These are phyloP conservation scores for Angomonas deanei DNA, from an alignment of 208 protist species.

Conservation along the genomic window DNA sequence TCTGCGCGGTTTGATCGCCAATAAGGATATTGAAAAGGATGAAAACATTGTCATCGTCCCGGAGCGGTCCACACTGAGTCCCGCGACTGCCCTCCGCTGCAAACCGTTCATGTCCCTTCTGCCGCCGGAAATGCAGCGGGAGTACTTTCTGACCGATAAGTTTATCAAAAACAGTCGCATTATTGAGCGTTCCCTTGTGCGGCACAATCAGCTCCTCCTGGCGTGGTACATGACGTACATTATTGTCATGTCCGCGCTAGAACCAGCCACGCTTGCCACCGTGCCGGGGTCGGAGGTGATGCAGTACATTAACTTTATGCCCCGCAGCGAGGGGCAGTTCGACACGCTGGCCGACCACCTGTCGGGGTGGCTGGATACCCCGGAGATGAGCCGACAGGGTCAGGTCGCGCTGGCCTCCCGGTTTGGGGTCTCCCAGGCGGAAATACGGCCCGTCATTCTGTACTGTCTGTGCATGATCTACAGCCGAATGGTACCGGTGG, in stretches of 20 bases:
- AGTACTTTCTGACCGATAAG: constrained; percentile 18
- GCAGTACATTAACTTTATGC: constrained; percentile 70
- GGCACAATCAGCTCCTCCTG: constrained; percentile 74
- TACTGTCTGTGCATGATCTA: constrained; percentile 75
- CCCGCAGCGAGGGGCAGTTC: constrained; percentile 76
- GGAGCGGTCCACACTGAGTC: constrained; percentile 52
- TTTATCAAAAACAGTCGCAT: constrained; percentile 67
- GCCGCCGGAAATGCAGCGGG: constrained; percentile 20
- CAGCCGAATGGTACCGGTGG: constrained; percentile 80
- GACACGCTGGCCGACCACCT: constrained; percentile 56
- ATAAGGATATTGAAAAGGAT: constrained; percentile 60
- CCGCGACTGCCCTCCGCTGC: constrained; percentile 37
- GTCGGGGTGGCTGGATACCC: constrained; percentile 43
- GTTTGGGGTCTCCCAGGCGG: constrained; percentile 57
- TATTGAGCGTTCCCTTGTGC: constrained; percentile 51
- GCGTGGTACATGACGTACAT: constrained; percentile 76
- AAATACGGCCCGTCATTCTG: constrained; percentile 52
- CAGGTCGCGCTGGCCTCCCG: constrained; percentile 35
- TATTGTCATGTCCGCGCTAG: constrained; percentile 32
- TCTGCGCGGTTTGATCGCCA: constrained; percentile 71
- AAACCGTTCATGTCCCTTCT: constrained; percentile 41
- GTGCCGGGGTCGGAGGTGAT: constrained; percentile 30
- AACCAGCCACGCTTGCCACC: constrained; percentile 17
- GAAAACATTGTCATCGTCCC: constrained; percentile 76
- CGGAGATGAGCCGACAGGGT: constrained; percentile 39